A percentile compares a stretch with the other conserved stretches of the same genome.
Evolutionary conservation across 2,329 filamentous ascomycete species (phyloP).

Genomic region (Trichoderma sp.): DNA sequence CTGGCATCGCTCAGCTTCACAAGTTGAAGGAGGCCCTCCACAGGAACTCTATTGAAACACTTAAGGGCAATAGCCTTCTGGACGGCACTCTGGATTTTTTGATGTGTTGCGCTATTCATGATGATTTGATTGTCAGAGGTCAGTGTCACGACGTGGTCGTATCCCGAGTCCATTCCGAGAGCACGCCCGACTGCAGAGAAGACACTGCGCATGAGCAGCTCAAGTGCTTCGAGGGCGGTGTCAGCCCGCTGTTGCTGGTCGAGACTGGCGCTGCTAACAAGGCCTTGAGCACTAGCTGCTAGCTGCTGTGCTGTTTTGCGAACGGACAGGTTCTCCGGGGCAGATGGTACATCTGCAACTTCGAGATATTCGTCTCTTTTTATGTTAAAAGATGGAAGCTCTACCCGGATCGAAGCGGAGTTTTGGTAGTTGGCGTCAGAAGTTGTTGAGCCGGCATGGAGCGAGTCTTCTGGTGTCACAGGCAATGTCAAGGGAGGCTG

Average conservation of each 20-base stretch:
- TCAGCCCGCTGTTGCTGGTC: conserved; percentile 84
- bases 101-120: conserved; percentile 68
- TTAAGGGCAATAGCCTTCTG: conserved; percentile 70
- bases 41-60: conserved; percentile 69
- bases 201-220: conserved; percentile 68
- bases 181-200: conserved; percentile 75
- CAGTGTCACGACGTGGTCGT: conserved; percentile 56
- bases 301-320: conserved; percentile 57
- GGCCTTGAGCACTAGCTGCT: conserved; percentile 55
- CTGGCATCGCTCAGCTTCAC: conserved; percentile 79
- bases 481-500: conserved; percentile 26
- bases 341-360: conserved; percentile 49
- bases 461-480: conserved; percentile 8
- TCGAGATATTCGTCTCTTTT: conserved; percentile 57
- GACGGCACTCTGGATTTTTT: conserved; percentile 71
- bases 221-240: conserved; percentile 68
- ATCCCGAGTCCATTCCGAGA: conserved; percentile 57
- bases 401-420: conserved; percentile 46
- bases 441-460: conserved; percentile 23
- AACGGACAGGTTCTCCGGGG: conserved; percentile 50
- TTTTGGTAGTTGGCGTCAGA: conserved; percentile 21
- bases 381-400: conserved; percentile 48
- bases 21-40: conserved; percentile 72
- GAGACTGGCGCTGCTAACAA: conserved; percentile 59
- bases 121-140: conserved; percentile 63